Base-by-base conservation (phyloP, 1,139 yeast genomes). In the Pneumocystis sp. region DNA sequence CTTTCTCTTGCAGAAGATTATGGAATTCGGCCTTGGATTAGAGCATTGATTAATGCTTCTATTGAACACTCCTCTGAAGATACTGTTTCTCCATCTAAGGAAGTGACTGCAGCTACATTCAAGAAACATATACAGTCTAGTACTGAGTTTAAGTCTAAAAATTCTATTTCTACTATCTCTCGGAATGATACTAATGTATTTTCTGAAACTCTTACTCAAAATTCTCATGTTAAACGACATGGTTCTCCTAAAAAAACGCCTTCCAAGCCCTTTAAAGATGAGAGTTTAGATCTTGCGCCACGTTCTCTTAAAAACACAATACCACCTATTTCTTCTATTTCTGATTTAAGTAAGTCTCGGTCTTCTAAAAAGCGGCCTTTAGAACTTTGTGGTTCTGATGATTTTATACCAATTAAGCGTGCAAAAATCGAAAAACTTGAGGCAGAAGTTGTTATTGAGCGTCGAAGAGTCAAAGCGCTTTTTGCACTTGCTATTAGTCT, bases 381-480 rank as follows among this genome's bases (percentile, higher is more conserved):
- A 29, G 61, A 40, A 40, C 50, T 59, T 19, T 12, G 50, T 42
- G 50, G 50, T 63, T 15, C 62, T 19, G 21, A 35, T 7, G 60
- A 61, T 12, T 40, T 59, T 50, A 56, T 63, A 42, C 60, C 63
- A 45, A 65, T 65, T 39, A 66, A 66, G 50, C 60, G 65, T 15
- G 31, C 64, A 29, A 59, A 61, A 56, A 64, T 66, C 17, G 65
- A 65, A 34, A 59, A 65, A 17, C 60, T 66, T 40, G 68, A 66
- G 57, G 61, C 60, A 35, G 65, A 63, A n/a, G 59, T 66, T 35
- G 65, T 63, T 39, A 62, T 64, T 60, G 68, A 66, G 50, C 42
- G 63, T 59, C 61, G 67, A 21, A 65, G 66, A 60, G 68, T 66
- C 8, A 59, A 67, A 34, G 67, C 68, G 10, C 65, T 66, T 21